Conservation (phyloP, 495 filamentous ascomycete genomes). For the Daldinia decipiens region DNA sequence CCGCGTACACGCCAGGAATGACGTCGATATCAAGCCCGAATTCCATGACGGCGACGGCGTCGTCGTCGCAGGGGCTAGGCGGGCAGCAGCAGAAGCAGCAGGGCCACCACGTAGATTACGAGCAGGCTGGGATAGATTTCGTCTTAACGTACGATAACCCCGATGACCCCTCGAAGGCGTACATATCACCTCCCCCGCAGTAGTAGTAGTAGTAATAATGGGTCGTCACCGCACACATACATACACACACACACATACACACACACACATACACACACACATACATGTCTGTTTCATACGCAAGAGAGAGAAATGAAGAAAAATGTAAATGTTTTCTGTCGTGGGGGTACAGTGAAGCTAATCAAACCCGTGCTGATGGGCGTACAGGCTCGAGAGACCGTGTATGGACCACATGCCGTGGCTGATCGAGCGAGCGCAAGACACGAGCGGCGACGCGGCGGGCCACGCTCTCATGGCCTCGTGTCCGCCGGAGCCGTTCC, state of each 20-base stretch:
- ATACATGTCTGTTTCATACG: conserved; percentile 7
- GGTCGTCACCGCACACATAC: conserved; percentile 9
- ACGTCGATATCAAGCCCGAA: conserved; percentile 53
- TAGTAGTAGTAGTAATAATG: conserved; percentile 51
- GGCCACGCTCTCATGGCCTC: conserved; percentile 92
- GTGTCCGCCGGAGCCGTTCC: conserved; percentile 74
- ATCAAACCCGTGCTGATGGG: conserved; percentile 44
- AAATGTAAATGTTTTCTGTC: conserved; percentile 38
- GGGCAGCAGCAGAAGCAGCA: conserved; percentile 52
- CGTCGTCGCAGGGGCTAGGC: conserved; percentile 53
- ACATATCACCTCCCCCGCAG: conserved; percentile 72
- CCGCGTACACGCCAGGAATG: conserved; percentile 56
- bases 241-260: background rate
- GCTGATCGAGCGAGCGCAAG: conserved; percentile 68
- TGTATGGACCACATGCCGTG: conserved; percentile 95
- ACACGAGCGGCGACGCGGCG: conserved; percentile 63
- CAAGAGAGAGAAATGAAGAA: background rate
- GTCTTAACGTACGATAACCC: conserved; percentile 85
- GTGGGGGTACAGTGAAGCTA: conserved; percentile 46
- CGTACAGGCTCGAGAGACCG: conserved; percentile 84
- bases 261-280: background rate
- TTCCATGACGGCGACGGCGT: conserved; percentile 48
- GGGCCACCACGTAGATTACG: conserved; percentile 71
- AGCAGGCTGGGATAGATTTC: conserved; percentile 93
- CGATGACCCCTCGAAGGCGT: conserved; percentile 65